Percentiles rank a stretch among this genome's conserved stretches.
phyloP scores from a whole-genome alignment of 441 rosid species.

The Gossypium armourianum region DNA sequence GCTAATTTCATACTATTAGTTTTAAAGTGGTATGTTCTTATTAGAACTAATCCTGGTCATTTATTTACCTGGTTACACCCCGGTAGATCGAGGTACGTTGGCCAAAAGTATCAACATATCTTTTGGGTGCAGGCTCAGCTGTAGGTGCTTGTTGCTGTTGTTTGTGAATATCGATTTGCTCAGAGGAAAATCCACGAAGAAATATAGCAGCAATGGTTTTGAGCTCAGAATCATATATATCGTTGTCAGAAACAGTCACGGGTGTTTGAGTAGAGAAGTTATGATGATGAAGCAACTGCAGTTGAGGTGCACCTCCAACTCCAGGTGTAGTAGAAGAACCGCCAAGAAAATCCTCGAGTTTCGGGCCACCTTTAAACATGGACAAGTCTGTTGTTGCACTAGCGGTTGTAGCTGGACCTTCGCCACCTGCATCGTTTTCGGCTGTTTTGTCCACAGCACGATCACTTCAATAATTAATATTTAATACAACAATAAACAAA shows the following conservation, averaged over 20 bases:
- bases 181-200: conserved; percentile 38
- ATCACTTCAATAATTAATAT: conserved; percentile 2
- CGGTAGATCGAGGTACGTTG: conserved; percentile 87
- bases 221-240: conserved; percentile 54
- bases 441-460: conserved; percentile 5
- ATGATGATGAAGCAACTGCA: not conserved
- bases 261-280: conserved; percentile 23
- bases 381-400: conserved; percentile 31
- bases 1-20: not conserved
- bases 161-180: conserved; percentile 14
- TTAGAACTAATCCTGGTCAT: not conserved
- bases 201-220: conserved; percentile 68
- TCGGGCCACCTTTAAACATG: conserved; percentile 39
- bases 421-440: not conserved
- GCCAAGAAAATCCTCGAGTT: conserved; percentile 64
- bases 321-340: conserved; percentile 22
- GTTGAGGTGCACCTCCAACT: conserved; percentile 11
- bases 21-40: not conserved
- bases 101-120: conserved; percentile 59
- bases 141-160: conserved; percentile 22
- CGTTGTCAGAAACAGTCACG: conserved; percentile 25
- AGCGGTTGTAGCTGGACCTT: conserved; percentile 11
- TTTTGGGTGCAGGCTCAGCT: conserved; percentile 36
- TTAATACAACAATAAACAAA: not conserved
- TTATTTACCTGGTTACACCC: conserved; percentile 74